Evolutionary conservation across 106 monocot genomes (phyloP), one percentile per base, ranked within the genome.

Genomic region (Platanthera zijinensis): DNA sequence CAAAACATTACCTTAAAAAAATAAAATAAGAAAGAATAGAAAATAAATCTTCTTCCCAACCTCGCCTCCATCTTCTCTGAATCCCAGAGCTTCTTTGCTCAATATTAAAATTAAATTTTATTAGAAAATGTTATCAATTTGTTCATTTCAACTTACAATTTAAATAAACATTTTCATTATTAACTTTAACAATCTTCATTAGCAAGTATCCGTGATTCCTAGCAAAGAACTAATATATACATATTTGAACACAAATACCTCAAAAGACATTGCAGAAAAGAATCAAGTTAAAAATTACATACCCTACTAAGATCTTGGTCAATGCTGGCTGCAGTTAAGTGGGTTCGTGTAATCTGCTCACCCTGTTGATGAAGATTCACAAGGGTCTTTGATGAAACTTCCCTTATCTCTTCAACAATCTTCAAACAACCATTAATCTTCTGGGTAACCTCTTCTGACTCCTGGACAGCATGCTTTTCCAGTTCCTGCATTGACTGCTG

Each of bases 401-500:
- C 90, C 75, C 78, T 90, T 1, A 96, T 96, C 82, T 96, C 96
- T 82, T 92, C 95, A 63, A 89, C 95, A 79, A 96, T 92, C 82
- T 81, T 86, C 71, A 90, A 49, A 59, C 90, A 92, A 15, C 67
- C 90, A 67, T 90, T 78, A 49, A 96, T 73, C 48, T 82, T 90
- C 18, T 85, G 52, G 46, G 95, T 96, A 12, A 92, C 92, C 71
- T 96, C 86, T 75, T 96, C 88, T 46, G 92, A 83, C 78, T 92
- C 88, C 71, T 92, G 82, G 17, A 77, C 90, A 18, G 92, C 90
- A 82, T 92, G 88, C 48, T 81, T 80, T 66, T 96, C 88, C 47
- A 96, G 77, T 73, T 96, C 95, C 71, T 96, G 89, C 14, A 92
- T 84, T 57, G 82, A 87, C 69, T 92, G 90, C 76, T 90, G 89